A percentile compares a stretch with the other conserved stretches of the same genome.
These are phyloP conservation scores for Platanthera guangdongensis DNA, from an alignment of 106 monocot species.

Conservation along the genomic window DNA sequence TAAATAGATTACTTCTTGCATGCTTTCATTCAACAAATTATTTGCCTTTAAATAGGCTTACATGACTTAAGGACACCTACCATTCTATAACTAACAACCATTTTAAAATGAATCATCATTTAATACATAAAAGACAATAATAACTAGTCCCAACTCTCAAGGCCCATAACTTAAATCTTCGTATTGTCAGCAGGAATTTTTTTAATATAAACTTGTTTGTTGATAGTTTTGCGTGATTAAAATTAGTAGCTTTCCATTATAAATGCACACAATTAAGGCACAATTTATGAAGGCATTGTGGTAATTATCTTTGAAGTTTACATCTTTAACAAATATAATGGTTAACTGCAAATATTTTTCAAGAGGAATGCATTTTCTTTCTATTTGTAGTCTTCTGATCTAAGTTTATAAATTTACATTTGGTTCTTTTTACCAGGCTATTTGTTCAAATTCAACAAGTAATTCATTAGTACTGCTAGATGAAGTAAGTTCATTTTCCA, in stretches of 20 bases:
- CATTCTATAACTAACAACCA: too few relatives aligned
- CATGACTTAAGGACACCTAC: too few relatives aligned
- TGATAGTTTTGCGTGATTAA: not conserved
- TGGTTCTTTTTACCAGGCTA: constrained; percentile 38
- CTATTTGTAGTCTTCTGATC: not conserved
- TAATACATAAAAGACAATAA: too few relatives aligned
- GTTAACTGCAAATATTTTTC: not conserved
- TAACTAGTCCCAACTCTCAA: too few relatives aligned
- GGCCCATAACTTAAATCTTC: not conserved
- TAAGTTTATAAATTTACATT: not conserved
- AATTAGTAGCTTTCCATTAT: not conserved
- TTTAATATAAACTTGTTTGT: not conserved
- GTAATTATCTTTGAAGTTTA: not conserved
- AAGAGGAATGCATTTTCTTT: not conserved
- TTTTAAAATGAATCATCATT: too few relatives aligned
- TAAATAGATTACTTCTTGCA: too few relatives aligned
- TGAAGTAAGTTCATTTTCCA: constrained; percentile 39
- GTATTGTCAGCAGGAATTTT: not conserved
- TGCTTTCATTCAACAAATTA: too few relatives aligned
- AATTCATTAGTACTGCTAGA: constrained; percentile 65
- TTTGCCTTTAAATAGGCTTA: too few relatives aligned
- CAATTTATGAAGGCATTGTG: not conserved
- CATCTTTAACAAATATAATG: not conserved
- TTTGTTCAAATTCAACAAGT: constrained; percentile 44
- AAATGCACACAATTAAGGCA: not conserved